Evolutionary conservation across 1,284 basidiomycete species (phyloP), one percentile per base, ranked within the genome.

Genomic region (Malassezia brasiliensis): DNA sequence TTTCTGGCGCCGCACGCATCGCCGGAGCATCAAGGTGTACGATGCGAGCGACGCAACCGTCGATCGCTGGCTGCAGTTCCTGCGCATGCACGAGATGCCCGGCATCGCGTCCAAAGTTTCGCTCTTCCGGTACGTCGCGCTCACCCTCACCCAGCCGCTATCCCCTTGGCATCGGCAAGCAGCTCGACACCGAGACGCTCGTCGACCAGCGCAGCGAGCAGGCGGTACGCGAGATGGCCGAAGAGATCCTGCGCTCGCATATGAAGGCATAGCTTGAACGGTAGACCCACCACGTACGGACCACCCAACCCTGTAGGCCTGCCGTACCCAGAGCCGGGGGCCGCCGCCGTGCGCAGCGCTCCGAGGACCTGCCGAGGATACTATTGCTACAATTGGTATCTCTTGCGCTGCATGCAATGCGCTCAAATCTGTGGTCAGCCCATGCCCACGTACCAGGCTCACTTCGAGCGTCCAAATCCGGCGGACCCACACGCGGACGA

Each of bases 381-480:
- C 9, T 45, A 45, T 30, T 11, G 42, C 42, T 45, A 45, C 42
- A 45, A 19, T 10, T 45, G 42, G 42, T 45, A 45, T 45, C 42
- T 25, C 14, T 15, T 19, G 11, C 3, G 10, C 42, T 28, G 19
- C 42, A 17, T 30, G 12, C 15, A 3, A 25, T 14, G 11, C 20
- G 32, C 8, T 47, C 19, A 47, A 50, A 50, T 50, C 49, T 50
- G 17, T 19, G 15, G 14, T 10, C 20, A 50, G 34, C 20, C 36
- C 9, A 47, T 17, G 41, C 5, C 7, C 22, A 47, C 46, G 34
- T 32, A 94, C 88, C 80, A 96, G 78, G 76, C 88, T 91, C 61
- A 96, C 81, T 78, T 98, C 93, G 51, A 98, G 79, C 6, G 93
- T 98, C 93, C 93, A 98, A n/a, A 98, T 91, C 55, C 94, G 80